These are phyloP conservation scores for Populus tomentosa DNA, from an alignment of 441 rosid genomes.

Conservation along the genomic window DNA sequence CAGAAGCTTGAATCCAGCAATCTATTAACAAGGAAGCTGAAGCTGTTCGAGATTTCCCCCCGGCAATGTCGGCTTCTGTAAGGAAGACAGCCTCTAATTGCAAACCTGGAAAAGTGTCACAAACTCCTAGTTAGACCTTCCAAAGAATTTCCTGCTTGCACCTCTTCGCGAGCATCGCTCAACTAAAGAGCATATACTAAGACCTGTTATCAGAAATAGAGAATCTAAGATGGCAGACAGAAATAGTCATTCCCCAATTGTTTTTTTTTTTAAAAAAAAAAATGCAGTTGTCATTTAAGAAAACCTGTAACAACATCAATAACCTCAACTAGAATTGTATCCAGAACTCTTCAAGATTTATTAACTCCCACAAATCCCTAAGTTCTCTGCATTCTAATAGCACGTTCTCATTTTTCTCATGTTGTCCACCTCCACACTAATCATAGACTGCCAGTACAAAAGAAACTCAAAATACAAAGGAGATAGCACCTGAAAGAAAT, in stretches of 20 bases:
- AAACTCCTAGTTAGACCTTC: constrained; percentile 12
- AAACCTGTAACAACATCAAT: too few relatives aligned
- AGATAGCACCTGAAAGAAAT: constrained; percentile 51
- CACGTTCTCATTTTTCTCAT: background rate
- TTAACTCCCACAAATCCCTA: background rate
- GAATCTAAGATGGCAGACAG: background rate
- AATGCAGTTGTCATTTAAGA: background rate
- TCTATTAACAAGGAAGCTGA: constrained; percentile 47
- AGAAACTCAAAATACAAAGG: background rate
- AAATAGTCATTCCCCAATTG: background rate
- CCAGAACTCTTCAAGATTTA: background rate
- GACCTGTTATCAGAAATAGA: background rate
- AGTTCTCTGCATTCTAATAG: background rate
- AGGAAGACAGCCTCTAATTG: constrained; percentile 53
- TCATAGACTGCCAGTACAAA: background rate
- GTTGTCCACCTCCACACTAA: background rate
- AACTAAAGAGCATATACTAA: background rate
- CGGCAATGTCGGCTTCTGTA: constrained; percentile 77
- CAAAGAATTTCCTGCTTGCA: background rate
- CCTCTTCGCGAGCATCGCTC: background rate
- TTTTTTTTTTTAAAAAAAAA: background rate
- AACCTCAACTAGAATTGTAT: background rate
- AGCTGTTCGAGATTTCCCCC: constrained; percentile 61
- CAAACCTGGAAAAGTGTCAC: constrained; percentile 32
- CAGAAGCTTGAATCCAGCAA: constrained; percentile 60